phyloP scores from a whole-genome alignment of 2,329 filamentous ascomycete genomes.

The Hypoxylon sp. region DNA sequence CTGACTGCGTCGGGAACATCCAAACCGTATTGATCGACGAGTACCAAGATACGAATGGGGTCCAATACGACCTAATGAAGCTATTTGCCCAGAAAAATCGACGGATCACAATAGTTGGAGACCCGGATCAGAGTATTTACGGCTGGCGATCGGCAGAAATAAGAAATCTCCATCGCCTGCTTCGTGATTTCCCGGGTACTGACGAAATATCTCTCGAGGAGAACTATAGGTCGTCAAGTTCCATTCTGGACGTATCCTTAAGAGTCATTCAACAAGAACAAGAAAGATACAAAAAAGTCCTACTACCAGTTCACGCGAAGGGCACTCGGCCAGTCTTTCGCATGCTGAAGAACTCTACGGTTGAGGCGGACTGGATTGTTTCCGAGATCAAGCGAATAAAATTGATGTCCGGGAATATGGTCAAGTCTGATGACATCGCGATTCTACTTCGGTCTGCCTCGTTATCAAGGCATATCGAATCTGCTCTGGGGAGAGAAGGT shows the following conservation, averaged over 20 bases:
- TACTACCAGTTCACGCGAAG: conserved; percentile 84
- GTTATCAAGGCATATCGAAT: conserved; percentile 88
- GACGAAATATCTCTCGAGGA: conserved; percentile 89
- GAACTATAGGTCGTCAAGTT: conserved; percentile 93
- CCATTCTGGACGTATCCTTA: conserved; percentile 84
- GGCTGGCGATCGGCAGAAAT: conserved; percentile 95
- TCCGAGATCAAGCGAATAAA: conserved; percentile 82
- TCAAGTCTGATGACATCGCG: conserved; percentile 84
- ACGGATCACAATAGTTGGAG: conserved; percentile 94
- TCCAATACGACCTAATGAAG: conserved; percentile 95
- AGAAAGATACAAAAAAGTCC: conserved; percentile 81
- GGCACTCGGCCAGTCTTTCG: conserved; percentile 87
- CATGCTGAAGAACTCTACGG: conserved; percentile 76
- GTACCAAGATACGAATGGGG: conserved; percentile 96
- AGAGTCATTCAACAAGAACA: conserved; percentile 92
- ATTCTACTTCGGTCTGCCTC: conserved; percentile 88
- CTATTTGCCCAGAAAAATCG: conserved; percentile 81
- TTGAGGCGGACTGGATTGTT: conserved; percentile 91
- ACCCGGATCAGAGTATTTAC: conserved; percentile 98
- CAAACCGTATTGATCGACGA: conserved; percentile 95
- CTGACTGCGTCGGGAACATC: conserved; percentile 88
- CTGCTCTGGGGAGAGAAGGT: conserved; percentile 82
- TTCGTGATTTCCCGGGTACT: conserved; percentile 81
- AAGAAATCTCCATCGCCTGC: conserved; percentile 85
- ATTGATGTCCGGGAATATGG: conserved; percentile 79